Percentiles rank a stretch among this genome's conserved stretches.
Evolutionary conservation across 257 asterid species (phyloP).

Genomic region (Solanum paucissectum): DNA sequence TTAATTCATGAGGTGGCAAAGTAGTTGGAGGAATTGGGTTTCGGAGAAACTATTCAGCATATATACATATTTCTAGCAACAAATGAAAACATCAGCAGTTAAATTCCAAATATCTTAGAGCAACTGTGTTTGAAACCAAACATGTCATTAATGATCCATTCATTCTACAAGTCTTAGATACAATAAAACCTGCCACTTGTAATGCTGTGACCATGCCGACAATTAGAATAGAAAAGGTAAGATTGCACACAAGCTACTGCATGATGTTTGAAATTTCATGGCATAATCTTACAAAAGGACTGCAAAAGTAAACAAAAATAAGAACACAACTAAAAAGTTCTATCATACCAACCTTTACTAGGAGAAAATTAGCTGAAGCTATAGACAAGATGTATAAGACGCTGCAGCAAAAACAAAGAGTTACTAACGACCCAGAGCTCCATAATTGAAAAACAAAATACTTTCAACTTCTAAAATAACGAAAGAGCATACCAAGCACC

Average conservation of each 20-base stretch:
- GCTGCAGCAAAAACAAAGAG: constrained; percentile 32
- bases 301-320: neutral
- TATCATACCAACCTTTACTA: constrained; percentile 70
- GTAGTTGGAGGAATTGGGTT: neutral
- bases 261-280: neutral
- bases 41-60: neutral
- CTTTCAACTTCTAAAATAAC: neutral
- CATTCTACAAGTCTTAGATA: neutral
- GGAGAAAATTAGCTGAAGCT: constrained; percentile 69
- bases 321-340: constrained; percentile 1
- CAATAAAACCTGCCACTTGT: neutral
- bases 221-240: neutral
- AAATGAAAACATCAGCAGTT: neutral
- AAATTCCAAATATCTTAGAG: neutral
- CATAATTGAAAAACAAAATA: neutral
- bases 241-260: neutral
- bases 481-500: constrained; percentile 61
- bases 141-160: neutral
- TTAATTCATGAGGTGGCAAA: neutral
- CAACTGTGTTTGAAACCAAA: neutral
- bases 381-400: constrained; percentile 50
- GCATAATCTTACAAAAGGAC: neutral
- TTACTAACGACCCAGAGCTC: neutral
- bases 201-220: neutral
- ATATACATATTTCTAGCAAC: neutral